These are phyloP conservation scores for Rhizopogon vinicolor DNA, from an alignment of 768 basidiomycete species.

Conservation along the genomic window DNA sequence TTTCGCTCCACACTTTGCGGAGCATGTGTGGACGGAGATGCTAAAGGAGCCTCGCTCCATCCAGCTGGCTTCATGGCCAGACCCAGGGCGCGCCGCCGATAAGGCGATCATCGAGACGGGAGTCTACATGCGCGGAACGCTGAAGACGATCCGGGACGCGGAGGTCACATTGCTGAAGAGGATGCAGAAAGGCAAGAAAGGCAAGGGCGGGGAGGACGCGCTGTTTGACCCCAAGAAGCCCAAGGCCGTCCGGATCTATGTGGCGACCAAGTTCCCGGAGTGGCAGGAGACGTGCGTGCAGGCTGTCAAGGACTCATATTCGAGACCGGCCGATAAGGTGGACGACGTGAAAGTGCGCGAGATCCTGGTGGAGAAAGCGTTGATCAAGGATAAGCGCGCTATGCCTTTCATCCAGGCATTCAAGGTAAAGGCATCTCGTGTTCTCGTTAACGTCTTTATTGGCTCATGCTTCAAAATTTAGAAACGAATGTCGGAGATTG, in stretches of 20 bases:
- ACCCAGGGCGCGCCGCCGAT: conserved; percentile 55
- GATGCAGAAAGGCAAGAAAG: conserved; percentile 72
- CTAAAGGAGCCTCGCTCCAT: conserved; percentile 73
- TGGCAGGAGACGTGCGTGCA: conserved; percentile 90
- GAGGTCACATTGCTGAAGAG: conserved; percentile 78
- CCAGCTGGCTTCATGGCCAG: conserved; percentile 83
- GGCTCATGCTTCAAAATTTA: conserved; percentile 24
- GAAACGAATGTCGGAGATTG: conserved; percentile 81
- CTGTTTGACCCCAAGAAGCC: conserved; percentile 82
- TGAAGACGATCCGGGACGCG: conserved; percentile 88
- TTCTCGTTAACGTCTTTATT: background rate
- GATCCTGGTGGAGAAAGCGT: conserved; percentile 58
- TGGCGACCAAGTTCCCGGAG: conserved; percentile 85
- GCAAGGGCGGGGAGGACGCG: conserved; percentile 34
- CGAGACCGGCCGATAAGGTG: conserved; percentile 52
- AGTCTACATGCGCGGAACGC: conserved; percentile 83
- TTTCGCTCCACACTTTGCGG: conserved; percentile 90
- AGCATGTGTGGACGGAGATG: conserved; percentile 80
- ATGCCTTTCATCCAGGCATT: conserved; percentile 95
- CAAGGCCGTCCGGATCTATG: conserved; percentile 84
- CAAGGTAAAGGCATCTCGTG: conserved; percentile 60
- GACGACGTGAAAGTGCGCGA: conserved; percentile 80
- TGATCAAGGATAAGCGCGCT: conserved; percentile 92
- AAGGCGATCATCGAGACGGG: conserved; percentile 65
- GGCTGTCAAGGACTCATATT: conserved; percentile 66